These are phyloP conservation scores for Yamadazyma songkhlaensis DNA, from an alignment of 1,139 yeast genomes.

Conservation along the genomic window DNA sequence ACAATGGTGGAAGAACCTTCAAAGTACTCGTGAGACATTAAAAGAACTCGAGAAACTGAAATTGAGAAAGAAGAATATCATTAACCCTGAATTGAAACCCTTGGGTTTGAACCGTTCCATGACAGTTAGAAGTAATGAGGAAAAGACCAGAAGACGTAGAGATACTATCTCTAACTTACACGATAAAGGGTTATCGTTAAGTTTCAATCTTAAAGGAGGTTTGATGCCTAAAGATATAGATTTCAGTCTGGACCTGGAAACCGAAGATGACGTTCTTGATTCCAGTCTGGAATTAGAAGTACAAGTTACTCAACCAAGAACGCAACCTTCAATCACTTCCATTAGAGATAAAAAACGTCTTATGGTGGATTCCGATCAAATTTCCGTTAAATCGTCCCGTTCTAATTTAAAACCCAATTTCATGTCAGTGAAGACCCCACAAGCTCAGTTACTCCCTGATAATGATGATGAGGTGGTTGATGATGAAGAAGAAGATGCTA, in stretches of 20 bases:
- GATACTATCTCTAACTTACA: conserved; percentile 61
- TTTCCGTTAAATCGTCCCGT: conserved; percentile 31
- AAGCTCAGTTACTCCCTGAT: conserved; percentile 48
- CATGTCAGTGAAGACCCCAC: conserved; percentile 75
- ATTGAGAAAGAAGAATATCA: conserved; percentile 9
- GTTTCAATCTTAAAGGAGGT: conserved; percentile 56
- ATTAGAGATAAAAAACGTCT: not conserved
- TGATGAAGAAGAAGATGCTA: conserved; percentile 13
- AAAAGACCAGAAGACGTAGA: conserved; percentile 26
- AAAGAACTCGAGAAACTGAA: conserved; percentile 30
- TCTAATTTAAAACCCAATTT: conserved; percentile 62
- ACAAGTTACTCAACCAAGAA: not conserved
- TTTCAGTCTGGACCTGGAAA: conserved; percentile 17
- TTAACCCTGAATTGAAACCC: conserved; percentile 14
- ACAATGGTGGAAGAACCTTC: conserved; percentile 68
- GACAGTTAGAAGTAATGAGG: not conserved
- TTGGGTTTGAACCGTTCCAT: conserved; percentile 20
- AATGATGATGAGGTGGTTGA: conserved; percentile 53
- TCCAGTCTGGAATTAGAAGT: conserved; percentile 10
- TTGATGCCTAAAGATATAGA: conserved; percentile 21
- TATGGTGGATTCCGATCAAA: conserved; percentile 12
- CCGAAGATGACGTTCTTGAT: conserved; percentile 17
- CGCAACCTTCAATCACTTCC: not conserved
- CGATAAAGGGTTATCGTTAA: conserved; percentile 68
- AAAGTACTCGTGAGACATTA: conserved; percentile 50